Base-by-base conservation (phyloP, 1,284 basidiomycete genomes). In the Ganoderma boninense region DNA sequence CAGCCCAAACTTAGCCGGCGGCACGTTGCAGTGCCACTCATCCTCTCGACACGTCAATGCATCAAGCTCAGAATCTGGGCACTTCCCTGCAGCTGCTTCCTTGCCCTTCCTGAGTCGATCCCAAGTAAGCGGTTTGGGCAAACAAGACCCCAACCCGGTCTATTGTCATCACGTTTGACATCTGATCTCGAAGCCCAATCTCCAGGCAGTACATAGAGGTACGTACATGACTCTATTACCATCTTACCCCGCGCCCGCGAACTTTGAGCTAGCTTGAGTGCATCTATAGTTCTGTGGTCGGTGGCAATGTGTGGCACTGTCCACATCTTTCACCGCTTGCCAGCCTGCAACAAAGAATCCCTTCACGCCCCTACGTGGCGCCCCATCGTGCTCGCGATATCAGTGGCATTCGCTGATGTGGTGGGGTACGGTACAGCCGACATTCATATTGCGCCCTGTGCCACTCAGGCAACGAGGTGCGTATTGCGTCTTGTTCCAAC, bases 281-380 rank as follows among this genome's bases (percentile, higher is more conserved):
- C 44, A 43, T 66, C 59, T 23, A 6, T 26, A 56, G 59, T 62
- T 62, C 66, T 62, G 38, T 40, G 49, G 23, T 67, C 60, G 59
- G 66, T 63, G 49, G 61, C 66, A 49, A 62, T 62, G 42, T 52
- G 62, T 64, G 54, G 67, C 62, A 29, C 62, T 59, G 67, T 59
- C 62, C 42, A 18, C 44, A 32, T 44, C 57, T 63, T 63, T 52
- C 40, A 59, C 62, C 35, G 29, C 62, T 49, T 49, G 54, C 56
- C 56, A 59, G 11, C 61, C 32, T 57, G 18, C 57, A n/a, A 40
- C 32, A 35, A 20, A 40, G 35, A 60, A 60, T 20, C 35, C 38
- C 57, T 40, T 52, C 57, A 35, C 57, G 20, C 57, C 40, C 16
- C 18, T 60, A 40, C 57, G 57, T 60, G 57, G 57, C 57, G n/a